Percentiles rank a stretch among this genome's conserved stretches.
These are phyloP conservation scores for Phalaenopsis equestris DNA, from an alignment of 106 monocot genomes.

Conservation along the genomic window DNA sequence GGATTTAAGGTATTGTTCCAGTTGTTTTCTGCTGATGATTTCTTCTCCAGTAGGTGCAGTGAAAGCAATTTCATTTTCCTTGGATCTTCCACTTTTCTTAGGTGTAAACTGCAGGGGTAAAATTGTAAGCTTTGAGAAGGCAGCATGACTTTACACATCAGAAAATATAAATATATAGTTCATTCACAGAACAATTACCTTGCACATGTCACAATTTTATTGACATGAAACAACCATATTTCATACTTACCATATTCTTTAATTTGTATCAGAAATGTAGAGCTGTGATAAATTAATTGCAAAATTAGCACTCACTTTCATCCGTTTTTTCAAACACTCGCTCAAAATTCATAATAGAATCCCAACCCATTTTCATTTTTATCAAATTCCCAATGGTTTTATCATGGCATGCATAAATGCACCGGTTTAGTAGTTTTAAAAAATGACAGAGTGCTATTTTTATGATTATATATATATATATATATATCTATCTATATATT, in stretches of 20 bases:
- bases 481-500: too few relatives aligned
- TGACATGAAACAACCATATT: background rate
- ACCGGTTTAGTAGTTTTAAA: too few relatives aligned
- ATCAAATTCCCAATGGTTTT: too few relatives aligned
- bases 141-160: background rate
- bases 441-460: too few relatives aligned
- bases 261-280: background rate
- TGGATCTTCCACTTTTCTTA: constrained; percentile 3
- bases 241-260: too few relatives aligned
- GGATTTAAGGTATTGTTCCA: constrained; percentile 2
- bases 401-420: too few relatives aligned
- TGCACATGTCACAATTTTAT: background rate
- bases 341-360: too few relatives aligned
- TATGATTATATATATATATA: too few relatives aligned
- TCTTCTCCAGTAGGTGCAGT: constrained; percentile 1
- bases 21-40: background rate
- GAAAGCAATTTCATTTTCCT: constrained; percentile 2
- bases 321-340: too few relatives aligned
- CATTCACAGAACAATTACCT: background rate
- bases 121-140: background rate
- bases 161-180: background rate
- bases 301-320: too few relatives aligned
- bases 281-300: background rate
- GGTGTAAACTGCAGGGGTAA: background rate
- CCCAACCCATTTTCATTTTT: too few relatives aligned